A percentile compares a stretch with the other conserved stretches of the same genome.
These are phyloP conservation scores for Canavalia gladiata DNA, from an alignment of 306 rosid species.

Conservation along the genomic window DNA sequence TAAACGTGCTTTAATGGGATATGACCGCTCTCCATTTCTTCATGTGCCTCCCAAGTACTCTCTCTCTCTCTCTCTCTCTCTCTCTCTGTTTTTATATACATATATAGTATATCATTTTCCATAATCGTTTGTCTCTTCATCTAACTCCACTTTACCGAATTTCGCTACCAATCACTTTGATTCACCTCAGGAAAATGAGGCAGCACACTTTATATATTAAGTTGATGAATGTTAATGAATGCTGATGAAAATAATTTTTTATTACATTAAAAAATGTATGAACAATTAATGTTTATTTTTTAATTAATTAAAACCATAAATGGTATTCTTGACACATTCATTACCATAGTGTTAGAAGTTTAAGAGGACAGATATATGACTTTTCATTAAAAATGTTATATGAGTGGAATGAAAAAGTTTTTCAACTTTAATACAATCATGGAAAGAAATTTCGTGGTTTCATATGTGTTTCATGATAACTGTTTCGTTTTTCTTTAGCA, in stretches of 20 bases:
- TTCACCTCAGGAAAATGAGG: slow-evolving; percentile 33
- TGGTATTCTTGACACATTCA: slow-evolving; percentile 1
- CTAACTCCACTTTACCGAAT: slow-evolving; percentile 43
- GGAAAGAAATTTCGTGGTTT: not conserved
- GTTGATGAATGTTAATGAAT: not conserved
- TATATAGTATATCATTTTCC: not conserved
- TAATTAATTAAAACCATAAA: not conserved
- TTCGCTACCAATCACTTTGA: slow-evolving; percentile 41
- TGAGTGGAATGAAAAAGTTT: not conserved
- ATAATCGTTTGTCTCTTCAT: not conserved
- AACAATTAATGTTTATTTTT: not conserved
- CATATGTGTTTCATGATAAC: slow-evolving; percentile 25
- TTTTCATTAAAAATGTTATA: slow-evolving; percentile 9
- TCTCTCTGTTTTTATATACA: not conserved
- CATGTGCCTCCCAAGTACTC: not conserved
- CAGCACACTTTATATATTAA: not conserved
- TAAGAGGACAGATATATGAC: not conserved
- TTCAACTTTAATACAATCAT: not conserved
- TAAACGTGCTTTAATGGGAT: slow-evolving; percentile 44
- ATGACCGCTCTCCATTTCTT: slow-evolving; percentile 46
- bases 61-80: too few relatives aligned
- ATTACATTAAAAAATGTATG: not conserved
- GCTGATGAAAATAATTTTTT: not conserved
- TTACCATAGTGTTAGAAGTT: not conserved
- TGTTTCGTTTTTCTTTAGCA: not conserved